These are phyloP conservation scores for Entomortierella parvispora DNA, from an alignment of 192 early-diverging fungal species.

Conservation along the genomic window DNA sequence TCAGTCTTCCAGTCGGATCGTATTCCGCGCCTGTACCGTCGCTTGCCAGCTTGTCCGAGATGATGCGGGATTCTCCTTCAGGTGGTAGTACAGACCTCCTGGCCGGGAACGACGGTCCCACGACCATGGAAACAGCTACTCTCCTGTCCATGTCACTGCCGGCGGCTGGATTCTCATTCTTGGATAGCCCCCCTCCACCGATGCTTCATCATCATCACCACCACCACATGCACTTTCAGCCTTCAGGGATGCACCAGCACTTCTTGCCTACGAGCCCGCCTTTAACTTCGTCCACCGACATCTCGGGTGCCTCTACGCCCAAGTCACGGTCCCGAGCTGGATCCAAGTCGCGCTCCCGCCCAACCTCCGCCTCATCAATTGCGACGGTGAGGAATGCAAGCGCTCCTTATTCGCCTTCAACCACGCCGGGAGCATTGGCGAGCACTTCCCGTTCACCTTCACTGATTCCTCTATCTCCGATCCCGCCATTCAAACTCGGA, in stretches of 20 bases:
- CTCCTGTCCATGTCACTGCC: conserved; percentile 47
- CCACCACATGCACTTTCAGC: too few relatives aligned
- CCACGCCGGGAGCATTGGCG: neutral
- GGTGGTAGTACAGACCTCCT: neutral
- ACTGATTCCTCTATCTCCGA: conserved; percentile 36
- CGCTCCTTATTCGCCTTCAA: conserved; percentile 42
- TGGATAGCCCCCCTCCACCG: conserved; percentile 44
- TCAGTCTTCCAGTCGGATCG: conserved; percentile 34
- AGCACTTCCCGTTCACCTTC: conserved; percentile 39
- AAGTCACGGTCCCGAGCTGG: conserved; percentile 46
- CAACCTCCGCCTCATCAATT: conserved; percentile 32
- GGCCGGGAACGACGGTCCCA: neutral
- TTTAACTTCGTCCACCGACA: conserved; percentile 21
- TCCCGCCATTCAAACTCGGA: conserved; percentile 30
- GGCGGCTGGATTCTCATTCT: conserved; percentile 38
- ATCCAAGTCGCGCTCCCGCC: conserved; percentile 46
- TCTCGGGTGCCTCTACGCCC: conserved; percentile 28
- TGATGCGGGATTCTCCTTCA: conserved; percentile 45
- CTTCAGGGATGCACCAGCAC: conserved; percentile 3
- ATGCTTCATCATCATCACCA: conserved; percentile 25
- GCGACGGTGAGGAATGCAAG: conserved; percentile 36
- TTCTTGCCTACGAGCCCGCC: conserved; percentile 45
- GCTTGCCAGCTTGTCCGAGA: conserved; percentile 41
- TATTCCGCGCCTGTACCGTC: conserved; percentile 47
- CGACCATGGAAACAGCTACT: conserved; percentile 21